phyloP scores from a whole-genome alignment of 371 early-diverging fungal genomes.

The Lichtheimia corymbifera region DNA sequence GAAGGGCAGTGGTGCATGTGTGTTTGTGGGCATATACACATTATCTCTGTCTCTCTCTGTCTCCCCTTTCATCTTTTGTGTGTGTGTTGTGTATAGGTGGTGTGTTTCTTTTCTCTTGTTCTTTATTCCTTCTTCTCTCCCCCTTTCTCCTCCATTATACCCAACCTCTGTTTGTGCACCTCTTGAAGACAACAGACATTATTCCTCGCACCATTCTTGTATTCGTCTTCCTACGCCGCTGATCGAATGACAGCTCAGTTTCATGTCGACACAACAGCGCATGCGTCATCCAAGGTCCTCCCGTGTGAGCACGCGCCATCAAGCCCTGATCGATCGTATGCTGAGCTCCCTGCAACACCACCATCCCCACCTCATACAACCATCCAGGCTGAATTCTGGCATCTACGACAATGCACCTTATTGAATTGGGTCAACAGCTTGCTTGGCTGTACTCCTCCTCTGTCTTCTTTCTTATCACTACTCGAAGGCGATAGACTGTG shows the following conservation, averaged over 20 bases:
- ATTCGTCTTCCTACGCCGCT: not conserved
- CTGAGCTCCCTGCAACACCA: slow-evolving; percentile 5
- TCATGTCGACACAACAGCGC: slow-evolving; percentile 16
- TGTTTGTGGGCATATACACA: slow-evolving; percentile 11
- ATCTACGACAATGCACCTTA: slow-evolving; percentile 19
- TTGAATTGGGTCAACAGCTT: slow-evolving; percentile 16
- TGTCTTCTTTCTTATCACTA: slow-evolving; percentile 9
- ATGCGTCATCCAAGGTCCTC: slow-evolving; percentile 11
- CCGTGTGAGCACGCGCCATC: slow-evolving; percentile 12
- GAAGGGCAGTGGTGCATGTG: slow-evolving; percentile 4
- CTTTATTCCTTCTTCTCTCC: slow-evolving; percentile 2
- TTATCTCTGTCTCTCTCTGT: slow-evolving; percentile 5
- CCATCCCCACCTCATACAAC: slow-evolving; percentile 9
- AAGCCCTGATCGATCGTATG: slow-evolving; percentile 11
- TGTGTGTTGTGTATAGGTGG: not conserved
- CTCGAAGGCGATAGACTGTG: slow-evolving; percentile 2
- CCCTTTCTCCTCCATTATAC: slow-evolving; percentile 3
- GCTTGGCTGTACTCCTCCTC: not conserved
- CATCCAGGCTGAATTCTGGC: slow-evolving; percentile 14
- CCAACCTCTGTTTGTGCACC: not conserved
- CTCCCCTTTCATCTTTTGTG: not conserved
- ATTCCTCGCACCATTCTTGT: not conserved
- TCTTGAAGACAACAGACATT: not conserved
- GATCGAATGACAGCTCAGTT: slow-evolving; percentile 18
- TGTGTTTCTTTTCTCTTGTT: slow-evolving; percentile 3